Base-by-base conservation (phyloP, 2,329 filamentous ascomycete species). In the Zymoseptoria crescenta region DNA sequence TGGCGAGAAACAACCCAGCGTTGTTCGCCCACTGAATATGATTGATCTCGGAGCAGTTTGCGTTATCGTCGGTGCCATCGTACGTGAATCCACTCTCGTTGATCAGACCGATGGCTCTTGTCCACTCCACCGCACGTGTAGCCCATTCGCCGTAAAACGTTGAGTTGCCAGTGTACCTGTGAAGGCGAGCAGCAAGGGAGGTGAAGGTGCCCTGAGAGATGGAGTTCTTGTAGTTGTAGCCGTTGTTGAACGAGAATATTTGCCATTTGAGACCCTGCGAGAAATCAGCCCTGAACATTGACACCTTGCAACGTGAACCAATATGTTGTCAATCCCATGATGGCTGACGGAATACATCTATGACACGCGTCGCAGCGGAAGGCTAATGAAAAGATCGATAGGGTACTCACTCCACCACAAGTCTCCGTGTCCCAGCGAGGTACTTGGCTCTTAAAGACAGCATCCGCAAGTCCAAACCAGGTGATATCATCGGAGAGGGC, bases 121-220 rank as follows among this genome's bases (percentile, higher is more conserved):
- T 80, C 87, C 87, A 89, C 66, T 88, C 80, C 75, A 80, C 88
- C n/a, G 84, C 75, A 68, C 82, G 84, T 52, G 79, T 72, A 1
- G 87, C 86, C 87, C 87, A 90, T 19, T 87, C 80, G 13, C 76
- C 62, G 66, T 89, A 89, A 13, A 45, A 45, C 0, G 82, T 87
- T 54, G 62, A 29, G 63, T 76, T 75, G 28, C 72, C 72, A 4
- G 74, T 75, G 61, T 68, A 75, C 27, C 65, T 61, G 5, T 66
- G 68, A 7, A 75, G 67, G 19, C 73, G 69, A 0, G 90, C 88
- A 3, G 87, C 86, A 10, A 96, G 80, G 68, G 92, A 87, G 73
- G 95, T 92, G 70, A 94, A 84, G n/a, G 85, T 86, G 49, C 88
- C 89, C 72, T 94, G 94, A 62, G 86, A 86, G 66, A 92, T 83